Conservation (phyloP, 1,284 basidiomycete genomes). For the Laetiporus sulphureus region DNA sequence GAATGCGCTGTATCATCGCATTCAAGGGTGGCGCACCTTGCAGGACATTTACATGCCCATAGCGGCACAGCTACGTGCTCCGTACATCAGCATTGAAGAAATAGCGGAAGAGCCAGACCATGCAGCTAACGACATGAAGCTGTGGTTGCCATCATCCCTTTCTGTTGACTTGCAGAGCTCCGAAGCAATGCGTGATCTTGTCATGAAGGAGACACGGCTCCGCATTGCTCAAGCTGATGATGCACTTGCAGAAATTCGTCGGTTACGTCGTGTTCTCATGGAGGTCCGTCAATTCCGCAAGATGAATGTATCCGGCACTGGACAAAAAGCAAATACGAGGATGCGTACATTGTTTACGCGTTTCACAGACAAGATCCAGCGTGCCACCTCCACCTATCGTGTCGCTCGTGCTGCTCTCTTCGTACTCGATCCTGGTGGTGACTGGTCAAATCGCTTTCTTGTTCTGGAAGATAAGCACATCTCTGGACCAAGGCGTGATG, state of each 20-base stretch:
- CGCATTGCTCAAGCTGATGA: conserved; percentile 23
- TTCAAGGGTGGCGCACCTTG: conserved; percentile 3
- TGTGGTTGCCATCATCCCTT: conserved; percentile 7
- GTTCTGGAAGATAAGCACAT: not conserved
- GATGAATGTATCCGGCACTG: conserved; percentile 2
- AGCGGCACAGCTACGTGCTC: conserved; percentile 2
- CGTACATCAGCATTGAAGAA: no score
- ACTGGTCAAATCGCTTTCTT: not conserved
- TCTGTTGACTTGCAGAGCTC: no score
- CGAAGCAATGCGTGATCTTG: not conserved
- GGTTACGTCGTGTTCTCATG: conserved; percentile 20
- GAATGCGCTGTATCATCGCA: conserved; percentile 3
- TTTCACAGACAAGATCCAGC: not conserved
- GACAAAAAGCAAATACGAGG: not conserved
- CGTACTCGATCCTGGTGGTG: not conserved
- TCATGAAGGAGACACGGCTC: conserved; percentile 2
- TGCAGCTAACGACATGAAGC: no score
- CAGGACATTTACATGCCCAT: conserved; percentile 11
- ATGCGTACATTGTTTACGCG: not conserved
- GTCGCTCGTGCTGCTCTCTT: not conserved
- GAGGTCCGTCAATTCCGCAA: conserved; percentile 4
- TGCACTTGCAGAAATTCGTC: conserved; percentile 21
- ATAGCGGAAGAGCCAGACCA: no score
- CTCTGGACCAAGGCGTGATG: not conserved
- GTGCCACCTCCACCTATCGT: not conserved